These are phyloP conservation scores for Whalleya microplaca DNA, from an alignment of 2,329 filamentous ascomycete species.

Conservation along the genomic window DNA sequence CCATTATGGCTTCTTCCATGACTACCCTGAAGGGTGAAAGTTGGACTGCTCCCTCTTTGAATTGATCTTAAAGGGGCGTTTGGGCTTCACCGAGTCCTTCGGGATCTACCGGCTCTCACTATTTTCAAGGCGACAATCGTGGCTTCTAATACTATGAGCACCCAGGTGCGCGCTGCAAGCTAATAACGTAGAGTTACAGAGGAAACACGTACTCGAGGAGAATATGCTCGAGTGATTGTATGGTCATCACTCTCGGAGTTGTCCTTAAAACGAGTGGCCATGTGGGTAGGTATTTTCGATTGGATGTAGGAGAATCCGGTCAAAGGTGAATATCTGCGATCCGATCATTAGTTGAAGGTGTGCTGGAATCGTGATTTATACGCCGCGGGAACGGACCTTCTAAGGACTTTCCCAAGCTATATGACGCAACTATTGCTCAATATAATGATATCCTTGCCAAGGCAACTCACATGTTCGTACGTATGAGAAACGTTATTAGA, in stretches of 20 bases:
- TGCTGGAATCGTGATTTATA: conserved; percentile 65
- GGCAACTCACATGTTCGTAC: conserved; percentile 20
- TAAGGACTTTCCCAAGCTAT: conserved; percentile 57
- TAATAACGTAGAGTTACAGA: conserved; percentile 85
- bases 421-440: conserved; percentile 64
- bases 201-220: conserved; percentile 89
- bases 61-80: conserved; percentile 63
- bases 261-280: conserved; percentile 72
- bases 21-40: conserved; percentile 65
- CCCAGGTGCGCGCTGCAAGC: conserved; percentile 83
- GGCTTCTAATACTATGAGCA: conserved; percentile 91
- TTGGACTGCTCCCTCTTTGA: conserved; percentile 67
- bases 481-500: background rate
- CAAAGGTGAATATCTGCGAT: conserved; percentile 70
- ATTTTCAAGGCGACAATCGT: conserved; percentile 27
- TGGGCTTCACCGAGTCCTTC: conserved; percentile 71
- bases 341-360: conserved; percentile 71
- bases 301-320: conserved; percentile 75
- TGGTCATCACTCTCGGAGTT: conserved; percentile 81
- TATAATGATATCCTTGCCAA: conserved; percentile 70
- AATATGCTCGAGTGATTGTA: conserved; percentile 95
- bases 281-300: conserved; percentile 72
- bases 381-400: conserved; percentile 62
- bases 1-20: conserved; percentile 21
- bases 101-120: conserved; percentile 57